These are phyloP conservation scores for Stachybotrys echinatus DNA, from an alignment of 2,329 filamentous ascomycete genomes.

Conservation along the genomic window DNA sequence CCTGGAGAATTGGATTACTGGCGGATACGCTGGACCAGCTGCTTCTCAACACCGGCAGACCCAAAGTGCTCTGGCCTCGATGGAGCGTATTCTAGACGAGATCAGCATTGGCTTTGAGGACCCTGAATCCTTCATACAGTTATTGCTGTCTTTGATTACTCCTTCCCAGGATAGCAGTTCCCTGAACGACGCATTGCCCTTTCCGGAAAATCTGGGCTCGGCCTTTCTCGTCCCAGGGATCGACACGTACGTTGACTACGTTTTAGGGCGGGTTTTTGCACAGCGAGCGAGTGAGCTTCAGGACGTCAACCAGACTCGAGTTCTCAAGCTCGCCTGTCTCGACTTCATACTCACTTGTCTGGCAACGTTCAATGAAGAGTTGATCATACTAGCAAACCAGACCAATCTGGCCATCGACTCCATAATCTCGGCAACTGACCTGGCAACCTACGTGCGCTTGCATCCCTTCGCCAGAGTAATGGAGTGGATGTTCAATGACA, in stretches of 20 bases:
- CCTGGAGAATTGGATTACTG: constrained; percentile 75
- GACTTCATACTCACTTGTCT: constrained; percentile 78
- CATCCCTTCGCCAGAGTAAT: constrained; percentile 93
- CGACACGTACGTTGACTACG: constrained; percentile 88
- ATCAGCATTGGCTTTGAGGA: constrained; percentile 80
- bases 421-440: constrained; percentile 66
- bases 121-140: constrained; percentile 73
- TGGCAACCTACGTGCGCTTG: constrained; percentile 75
- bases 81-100: constrained; percentile 66
- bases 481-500: constrained; percentile 97
- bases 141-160: constrained; percentile 67
- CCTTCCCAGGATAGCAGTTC: constrained; percentile 57
- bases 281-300: constrained; percentile 59
- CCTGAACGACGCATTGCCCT: constrained; percentile 73
- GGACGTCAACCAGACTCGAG: constrained; percentile 63
- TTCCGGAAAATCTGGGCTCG: constrained; percentile 78
- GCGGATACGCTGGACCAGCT: constrained; percentile 40
- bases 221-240: constrained; percentile 75
- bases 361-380: constrained; percentile 86
- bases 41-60: constrained; percentile 24
- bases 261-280: constrained; percentile 72
- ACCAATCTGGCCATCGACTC: constrained; percentile 71
- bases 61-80: constrained; percentile 32
- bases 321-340: constrained; percentile 75
- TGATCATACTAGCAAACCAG: constrained; percentile 79